Evolutionary conservation across 2,329 filamentous ascomycete genomes (phyloP).

Genomic region (Ascochyta koolunga): DNA sequence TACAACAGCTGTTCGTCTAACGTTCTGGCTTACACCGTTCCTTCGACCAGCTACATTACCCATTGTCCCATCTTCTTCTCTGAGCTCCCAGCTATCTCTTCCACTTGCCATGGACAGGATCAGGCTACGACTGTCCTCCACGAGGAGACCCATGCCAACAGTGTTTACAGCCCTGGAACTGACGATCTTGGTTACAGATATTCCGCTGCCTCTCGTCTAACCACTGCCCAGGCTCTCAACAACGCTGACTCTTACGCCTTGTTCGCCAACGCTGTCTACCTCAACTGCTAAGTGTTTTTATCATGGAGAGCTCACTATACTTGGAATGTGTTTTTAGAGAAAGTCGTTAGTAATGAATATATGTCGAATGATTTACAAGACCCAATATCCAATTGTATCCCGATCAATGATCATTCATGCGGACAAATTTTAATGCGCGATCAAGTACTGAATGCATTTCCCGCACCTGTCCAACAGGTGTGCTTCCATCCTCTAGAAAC

Average conservation of each 20-base stretch:
- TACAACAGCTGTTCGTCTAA: conserved; percentile 58
- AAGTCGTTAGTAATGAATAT: conserved; percentile 6
- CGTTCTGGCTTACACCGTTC: conserved; percentile 66
- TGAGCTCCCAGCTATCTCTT: conserved; percentile 56
- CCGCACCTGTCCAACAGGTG: too few relatives aligned
- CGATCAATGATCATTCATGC: too few relatives aligned
- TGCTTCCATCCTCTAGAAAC: too few relatives aligned
- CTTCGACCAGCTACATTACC: conserved; percentile 60
- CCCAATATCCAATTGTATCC: too few relatives aligned
- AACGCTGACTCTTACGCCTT: conserved; percentile 70
- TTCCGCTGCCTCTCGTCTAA: conserved; percentile 53
- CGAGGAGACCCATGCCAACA: conserved; percentile 68
- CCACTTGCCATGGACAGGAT: conserved; percentile 67
- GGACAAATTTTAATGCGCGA: too few relatives aligned
- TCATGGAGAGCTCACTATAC: not conserved
- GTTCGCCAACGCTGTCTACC: conserved; percentile 55
- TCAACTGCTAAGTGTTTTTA: conserved; percentile 29
- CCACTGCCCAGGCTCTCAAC: conserved; percentile 58
- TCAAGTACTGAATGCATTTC: too few relatives aligned
- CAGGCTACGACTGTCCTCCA: conserved; percentile 70
- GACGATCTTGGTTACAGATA: conserved; percentile 65
- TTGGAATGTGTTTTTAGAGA: not conserved
- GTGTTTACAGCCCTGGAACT: conserved; percentile 60
- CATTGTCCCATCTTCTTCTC: conserved; percentile 68
- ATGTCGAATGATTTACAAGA: not conserved